A percentile compares a stretch with the other conserved stretches of the same genome.
phyloP scores from a whole-genome alignment of 148 eudicot species.

The Nepenthes gracilis region DNA sequence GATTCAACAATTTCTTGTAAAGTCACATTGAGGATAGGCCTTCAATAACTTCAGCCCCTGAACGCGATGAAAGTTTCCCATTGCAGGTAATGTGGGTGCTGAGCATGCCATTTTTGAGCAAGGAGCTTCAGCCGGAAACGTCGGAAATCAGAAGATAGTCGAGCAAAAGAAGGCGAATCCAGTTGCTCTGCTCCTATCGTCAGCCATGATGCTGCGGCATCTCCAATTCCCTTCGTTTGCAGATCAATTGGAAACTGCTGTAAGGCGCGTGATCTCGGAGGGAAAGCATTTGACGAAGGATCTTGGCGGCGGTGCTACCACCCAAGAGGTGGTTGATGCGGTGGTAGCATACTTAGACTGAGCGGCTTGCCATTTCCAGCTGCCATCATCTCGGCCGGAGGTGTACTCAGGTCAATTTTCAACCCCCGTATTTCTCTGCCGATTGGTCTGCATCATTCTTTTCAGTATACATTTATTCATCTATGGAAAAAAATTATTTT shows the following conservation, averaged over 20 bases:
- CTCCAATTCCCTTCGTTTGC: constrained; percentile 73
- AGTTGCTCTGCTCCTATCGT: constrained; percentile 64
- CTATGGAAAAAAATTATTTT: no score
- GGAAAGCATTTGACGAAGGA: constrained; percentile 51
- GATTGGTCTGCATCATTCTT: not conserved
- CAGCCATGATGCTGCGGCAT: constrained; percentile 87
- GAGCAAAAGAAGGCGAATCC: constrained; percentile 74
- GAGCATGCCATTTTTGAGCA: constrained; percentile 82
- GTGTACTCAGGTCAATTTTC: not conserved
- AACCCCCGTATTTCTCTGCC: not conserved
- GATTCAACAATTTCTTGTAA: no score
- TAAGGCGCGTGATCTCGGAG: constrained; percentile 44
- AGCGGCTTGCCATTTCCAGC: constrained; percentile 1
- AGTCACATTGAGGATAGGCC: no score
- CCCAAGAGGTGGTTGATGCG: constrained; percentile 74
- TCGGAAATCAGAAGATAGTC: constrained; percentile 53
- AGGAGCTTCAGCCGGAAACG: constrained; percentile 93
- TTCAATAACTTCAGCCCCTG: no score
- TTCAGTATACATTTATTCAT: not conserved
- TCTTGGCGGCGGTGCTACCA: constrained; percentile 61
- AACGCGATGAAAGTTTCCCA: not conserved
- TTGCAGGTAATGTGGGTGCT: constrained; percentile 68
- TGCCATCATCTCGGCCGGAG: not conserved
- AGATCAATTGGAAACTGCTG: constrained; percentile 62
- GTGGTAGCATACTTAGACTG: constrained; percentile 55